Evolutionary conservation across 495 filamentous ascomycete species (phyloP).

Genomic region (Penicillium herquei): DNA sequence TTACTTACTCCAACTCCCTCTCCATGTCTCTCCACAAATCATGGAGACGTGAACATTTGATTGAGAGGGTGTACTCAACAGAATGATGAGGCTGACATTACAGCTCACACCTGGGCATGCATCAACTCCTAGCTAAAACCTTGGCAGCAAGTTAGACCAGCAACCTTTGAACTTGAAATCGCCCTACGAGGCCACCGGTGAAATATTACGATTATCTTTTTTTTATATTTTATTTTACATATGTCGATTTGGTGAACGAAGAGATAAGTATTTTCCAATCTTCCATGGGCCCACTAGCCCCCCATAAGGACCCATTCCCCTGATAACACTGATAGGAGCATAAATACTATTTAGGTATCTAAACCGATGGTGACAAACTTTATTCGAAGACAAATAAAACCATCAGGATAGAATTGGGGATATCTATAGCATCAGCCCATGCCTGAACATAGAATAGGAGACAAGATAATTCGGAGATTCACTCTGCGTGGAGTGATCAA

Average conservation of each 20-base stretch:
- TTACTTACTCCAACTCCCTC: too few species aligned
- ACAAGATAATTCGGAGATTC: too few species aligned
- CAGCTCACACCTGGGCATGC: too few species aligned
- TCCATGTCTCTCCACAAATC: too few species aligned
- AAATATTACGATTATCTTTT: not conserved
- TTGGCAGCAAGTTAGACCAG: too few species aligned
- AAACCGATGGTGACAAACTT: not conserved
- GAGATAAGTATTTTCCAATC: constrained; percentile 7
- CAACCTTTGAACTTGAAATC: too few species aligned
- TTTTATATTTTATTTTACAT: constrained; percentile 15
- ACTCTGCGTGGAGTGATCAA: too few species aligned
- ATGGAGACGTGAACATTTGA: too few species aligned
- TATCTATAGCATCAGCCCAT: not conserved
- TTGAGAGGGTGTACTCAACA: too few species aligned
- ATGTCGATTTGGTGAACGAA: constrained; percentile 17
- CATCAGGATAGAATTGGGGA: not conserved
- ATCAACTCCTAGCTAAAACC: too few species aligned
- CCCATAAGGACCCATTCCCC: constrained; percentile 13
- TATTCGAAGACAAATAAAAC: not conserved
- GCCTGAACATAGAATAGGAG: not conserved
- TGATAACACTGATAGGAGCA: constrained; percentile 8
- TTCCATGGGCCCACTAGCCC: constrained; percentile 8
- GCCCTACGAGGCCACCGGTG: not conserved
- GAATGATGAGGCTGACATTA: too few species aligned
- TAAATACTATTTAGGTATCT: not conserved